A percentile compares a stretch with the other conserved stretches of the same genome.
Evolutionary conservation across 2,329 filamentous ascomycete species (phyloP).

Genomic region (Salinomyces thailandicus): DNA sequence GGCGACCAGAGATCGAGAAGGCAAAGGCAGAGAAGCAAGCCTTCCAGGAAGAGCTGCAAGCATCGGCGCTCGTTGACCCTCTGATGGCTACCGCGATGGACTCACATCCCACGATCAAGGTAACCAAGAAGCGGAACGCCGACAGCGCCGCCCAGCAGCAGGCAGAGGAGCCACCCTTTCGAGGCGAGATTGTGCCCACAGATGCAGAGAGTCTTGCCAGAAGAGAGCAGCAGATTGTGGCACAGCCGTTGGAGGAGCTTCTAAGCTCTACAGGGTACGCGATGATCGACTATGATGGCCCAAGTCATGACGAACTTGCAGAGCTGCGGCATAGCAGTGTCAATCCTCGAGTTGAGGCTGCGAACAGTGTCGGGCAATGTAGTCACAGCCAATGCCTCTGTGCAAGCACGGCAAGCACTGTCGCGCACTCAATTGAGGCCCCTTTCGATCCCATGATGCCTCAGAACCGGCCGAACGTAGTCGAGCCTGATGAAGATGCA

Average conservation of each 20-base stretch:
- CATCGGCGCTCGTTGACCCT: conserved; percentile 16
- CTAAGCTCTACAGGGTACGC: conserved; percentile 33
- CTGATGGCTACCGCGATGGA: conserved; percentile 16
- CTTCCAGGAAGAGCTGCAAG: conserved; percentile 24
- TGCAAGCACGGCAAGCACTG: neutral
- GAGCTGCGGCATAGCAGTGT: neutral
- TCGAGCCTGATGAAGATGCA: neutral
- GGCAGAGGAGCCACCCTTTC: conserved; percentile 23
- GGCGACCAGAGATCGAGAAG: conserved; percentile 32
- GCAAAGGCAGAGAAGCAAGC: conserved; percentile 18
- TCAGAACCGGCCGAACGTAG: conserved; percentile 12
- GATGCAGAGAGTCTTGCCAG: conserved; percentile 21
- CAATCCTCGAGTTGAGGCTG: neutral
- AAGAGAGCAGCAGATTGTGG: conserved; percentile 23
- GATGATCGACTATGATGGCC: too few relatives aligned
- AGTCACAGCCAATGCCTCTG: neutral
- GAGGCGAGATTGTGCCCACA: conserved; percentile 21
- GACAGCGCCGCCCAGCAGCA: conserved; percentile 4
- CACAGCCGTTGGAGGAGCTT: conserved; percentile 34
- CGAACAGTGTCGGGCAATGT: neutral
- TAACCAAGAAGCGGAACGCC: neutral
- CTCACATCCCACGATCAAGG: neutral
- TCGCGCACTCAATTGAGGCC: neutral
- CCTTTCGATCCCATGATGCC: conserved; percentile 15
- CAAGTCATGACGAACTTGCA: conserved; percentile 2